Evolutionary conservation across 1,139 yeast species (phyloP).

Genomic region (Hyphopichia wangnamkhiaoensis): DNA sequence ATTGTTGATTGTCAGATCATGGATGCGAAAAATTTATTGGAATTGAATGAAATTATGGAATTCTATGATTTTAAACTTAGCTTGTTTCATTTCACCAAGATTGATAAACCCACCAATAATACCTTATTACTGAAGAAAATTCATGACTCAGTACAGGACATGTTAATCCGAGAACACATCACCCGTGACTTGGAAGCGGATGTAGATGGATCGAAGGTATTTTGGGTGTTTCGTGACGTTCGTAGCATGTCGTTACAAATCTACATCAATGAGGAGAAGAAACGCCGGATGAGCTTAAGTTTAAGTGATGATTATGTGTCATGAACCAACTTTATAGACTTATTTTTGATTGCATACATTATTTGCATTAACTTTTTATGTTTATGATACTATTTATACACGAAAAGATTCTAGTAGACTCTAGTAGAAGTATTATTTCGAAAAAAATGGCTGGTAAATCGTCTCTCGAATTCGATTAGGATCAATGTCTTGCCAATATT

Average conservation of each 20-base stretch:
- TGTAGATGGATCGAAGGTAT: slow-evolving; percentile 22
- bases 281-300: too few species aligned
- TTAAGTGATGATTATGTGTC: too few species aligned
- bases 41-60: slow-evolving; percentile 20
- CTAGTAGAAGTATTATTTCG: too few species aligned
- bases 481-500: slow-evolving; percentile 38
- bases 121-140: slow-evolving; percentile 10
- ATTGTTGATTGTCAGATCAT: slow-evolving; percentile 19
- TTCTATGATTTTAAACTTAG: slow-evolving; percentile 13
- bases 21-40: slow-evolving; percentile 13
- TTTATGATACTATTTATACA: background rate
- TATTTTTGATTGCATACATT: too few species aligned
- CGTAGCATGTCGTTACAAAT: slow-evolving; percentile 23
- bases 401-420: too few species aligned
- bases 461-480: slow-evolving; percentile 12
- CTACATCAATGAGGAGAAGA: slow-evolving; percentile 16
- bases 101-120: slow-evolving; percentile 12
- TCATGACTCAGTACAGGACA: slow-evolving; percentile 12
- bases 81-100: slow-evolving; percentile 11
- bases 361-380: too few species aligned
- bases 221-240: slow-evolving; percentile 26
- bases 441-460: slow-evolving; percentile 7
- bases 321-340: too few species aligned
- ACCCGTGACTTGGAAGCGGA: slow-evolving; percentile 16
- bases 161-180: slow-evolving; percentile 6